Evolutionary conservation across 1,139 yeast genomes (phyloP).

Genomic region (Zygosaccharomyces pseudobailii): DNA sequence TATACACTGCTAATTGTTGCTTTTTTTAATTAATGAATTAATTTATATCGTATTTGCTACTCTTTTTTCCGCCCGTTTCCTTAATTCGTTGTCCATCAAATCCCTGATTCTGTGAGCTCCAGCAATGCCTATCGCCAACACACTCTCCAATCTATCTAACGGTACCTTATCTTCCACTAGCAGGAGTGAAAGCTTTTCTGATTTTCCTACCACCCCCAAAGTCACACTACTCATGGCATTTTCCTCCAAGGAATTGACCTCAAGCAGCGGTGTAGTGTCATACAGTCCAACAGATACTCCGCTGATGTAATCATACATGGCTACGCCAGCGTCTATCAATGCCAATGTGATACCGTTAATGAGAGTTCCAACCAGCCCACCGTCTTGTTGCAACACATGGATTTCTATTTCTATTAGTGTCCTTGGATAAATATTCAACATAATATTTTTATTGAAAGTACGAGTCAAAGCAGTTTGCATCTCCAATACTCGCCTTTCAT

Average conservation of each 20-base stretch:
- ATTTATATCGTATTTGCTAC: constrained; percentile 30
- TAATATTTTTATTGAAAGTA: constrained; percentile 75
- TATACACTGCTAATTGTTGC: constrained; percentile 2
- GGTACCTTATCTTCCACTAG: constrained; percentile 82
- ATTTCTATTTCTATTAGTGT: constrained; percentile 70
- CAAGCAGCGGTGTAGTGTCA: constrained; percentile 72
- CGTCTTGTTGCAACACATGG: constrained; percentile 84
- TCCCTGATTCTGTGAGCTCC: constrained; percentile 82
- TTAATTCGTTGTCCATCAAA: constrained; percentile 79
- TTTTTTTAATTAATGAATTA: constrained; percentile 1
- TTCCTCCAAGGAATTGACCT: constrained; percentile 79
- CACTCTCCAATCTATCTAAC: constrained; percentile 68
- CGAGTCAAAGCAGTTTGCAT: constrained; percentile 68
- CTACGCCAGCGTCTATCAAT: constrained; percentile 89
- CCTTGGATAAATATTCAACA: constrained; percentile 73
- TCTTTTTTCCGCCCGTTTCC: constrained; percentile 58
- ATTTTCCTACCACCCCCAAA: constrained; percentile 76
- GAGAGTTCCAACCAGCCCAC: constrained; percentile 76
- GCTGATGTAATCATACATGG: constrained; percentile 87
- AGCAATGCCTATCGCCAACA: constrained; percentile 81
- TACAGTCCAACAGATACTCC: constrained; percentile 77
- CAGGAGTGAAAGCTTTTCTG: constrained; percentile 71
- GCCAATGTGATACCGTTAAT: constrained; percentile 89
- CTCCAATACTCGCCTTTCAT: constrained; percentile 72
- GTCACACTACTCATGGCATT: constrained; percentile 76